Conservation (phyloP, 257 asterid genomes). For the Nicotiana undulata region DNA sequence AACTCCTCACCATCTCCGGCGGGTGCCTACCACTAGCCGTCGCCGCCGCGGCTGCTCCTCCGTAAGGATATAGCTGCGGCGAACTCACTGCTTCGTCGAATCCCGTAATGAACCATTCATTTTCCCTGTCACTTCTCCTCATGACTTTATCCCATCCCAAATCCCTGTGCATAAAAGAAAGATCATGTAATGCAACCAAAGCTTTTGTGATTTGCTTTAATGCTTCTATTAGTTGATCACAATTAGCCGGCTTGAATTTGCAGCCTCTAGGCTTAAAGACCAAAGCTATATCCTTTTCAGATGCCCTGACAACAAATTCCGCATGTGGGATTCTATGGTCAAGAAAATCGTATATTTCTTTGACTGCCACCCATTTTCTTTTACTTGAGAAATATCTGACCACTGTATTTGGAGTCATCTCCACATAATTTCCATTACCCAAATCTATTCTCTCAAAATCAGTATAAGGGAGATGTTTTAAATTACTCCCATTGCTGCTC, state of each 20-base stretch:
- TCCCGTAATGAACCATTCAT: slow-evolving; percentile 33
- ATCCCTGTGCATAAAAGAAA: slow-evolving; percentile 41
- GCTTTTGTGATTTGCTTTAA: slow-evolving; percentile 40
- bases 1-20: slow-evolving; percentile 40
- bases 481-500: background rate
- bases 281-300: slow-evolving; percentile 31
- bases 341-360: slow-evolving; percentile 37
- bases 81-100: slow-evolving; percentile 39
- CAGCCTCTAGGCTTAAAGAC: slow-evolving; percentile 40
- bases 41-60: slow-evolving; percentile 11
- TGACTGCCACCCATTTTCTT: slow-evolving; percentile 28
- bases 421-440: slow-evolving; percentile 24
- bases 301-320: slow-evolving; percentile 28
- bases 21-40: slow-evolving; percentile 27
- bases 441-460: slow-evolving; percentile 35
- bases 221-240: slow-evolving; percentile 30
- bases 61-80: slow-evolving; percentile 34
- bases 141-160: slow-evolving; percentile 39
- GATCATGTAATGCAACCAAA: slow-evolving; percentile 35
- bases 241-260: slow-evolving; percentile 22
- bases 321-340: slow-evolving; percentile 37
- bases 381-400: slow-evolving; percentile 17
- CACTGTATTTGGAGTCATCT: slow-evolving; percentile 33
- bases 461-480: slow-evolving; percentile 12
- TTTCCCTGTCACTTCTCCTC: slow-evolving; percentile 27